Base-by-base conservation (phyloP, 768 basidiomycete genomes). In the Boletellus ananiceps region DNA sequence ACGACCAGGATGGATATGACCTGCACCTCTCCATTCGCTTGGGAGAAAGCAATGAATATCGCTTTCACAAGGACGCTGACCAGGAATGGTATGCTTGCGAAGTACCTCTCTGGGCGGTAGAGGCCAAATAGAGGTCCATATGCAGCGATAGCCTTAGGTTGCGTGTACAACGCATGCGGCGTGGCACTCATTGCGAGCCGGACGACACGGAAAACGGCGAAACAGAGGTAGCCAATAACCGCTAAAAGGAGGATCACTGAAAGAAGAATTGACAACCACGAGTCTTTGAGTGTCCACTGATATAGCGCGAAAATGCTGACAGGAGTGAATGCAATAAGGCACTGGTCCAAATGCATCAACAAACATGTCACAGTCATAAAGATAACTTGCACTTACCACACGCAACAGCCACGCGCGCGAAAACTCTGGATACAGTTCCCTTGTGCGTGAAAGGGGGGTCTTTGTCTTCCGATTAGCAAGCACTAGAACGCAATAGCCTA, bases 211-310 rank as follows among this genome's bases (percentile, higher is more conserved):
- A 81, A 66, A 47, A 74, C 61, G 2, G 80, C 74, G 55, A 78
- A 75, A 19, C 72, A 57, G 36, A 92, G 69, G 50, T 75, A 60
- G 9, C 71, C 68, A 29, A 77, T 39, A 29, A 88, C 67, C 40
- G 66, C 69, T 40, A 88, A 58, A 63, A 93, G 71, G 11, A 77
- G 66, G 50, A 94, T 59, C 51, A 86, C 85, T 2, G 93, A 88
- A 35, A 97, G 74, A 32, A 95, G 71, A 57, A 83, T 77, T 0
- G 92, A 79, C 2, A 95, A 74, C 85, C 90, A 92, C 0, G 93
- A 93, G 67, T 97, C 93, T 50, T 80, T 71, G 54, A 93, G 73
- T 0, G 88, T 89, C 90, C 93, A 97, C 66, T 97, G 93, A 66
- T 86, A 93, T 61, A 96, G 79, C 8, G 81, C 74, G 57, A 96